Evolutionary conservation across 2,329 filamentous ascomycete genomes (phyloP).

Genomic region (Chaetomium olivaceum): DNA sequence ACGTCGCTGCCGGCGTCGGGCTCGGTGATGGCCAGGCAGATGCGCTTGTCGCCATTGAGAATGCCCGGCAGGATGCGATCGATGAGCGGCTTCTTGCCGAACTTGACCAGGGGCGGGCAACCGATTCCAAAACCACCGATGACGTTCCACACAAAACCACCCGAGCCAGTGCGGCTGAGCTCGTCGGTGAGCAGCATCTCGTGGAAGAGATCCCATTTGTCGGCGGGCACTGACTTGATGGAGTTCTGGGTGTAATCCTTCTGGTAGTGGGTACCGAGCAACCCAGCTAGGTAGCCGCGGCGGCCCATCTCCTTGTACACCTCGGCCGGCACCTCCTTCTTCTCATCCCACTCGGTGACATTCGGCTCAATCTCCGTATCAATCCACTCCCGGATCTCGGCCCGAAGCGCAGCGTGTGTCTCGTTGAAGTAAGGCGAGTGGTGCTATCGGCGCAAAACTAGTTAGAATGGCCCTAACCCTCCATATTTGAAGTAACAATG

Average conservation of each 20-base stretch:
- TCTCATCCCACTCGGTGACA: constrained; percentile 96
- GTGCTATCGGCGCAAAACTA: constrained; percentile 59
- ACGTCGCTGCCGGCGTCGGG: constrained; percentile 94
- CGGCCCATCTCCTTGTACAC: constrained; percentile 97
- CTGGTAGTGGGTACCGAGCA: constrained; percentile 83
- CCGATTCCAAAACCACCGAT: constrained; percentile 97
- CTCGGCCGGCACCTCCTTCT: constrained; percentile 79
- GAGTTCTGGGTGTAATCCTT: constrained; percentile 69
- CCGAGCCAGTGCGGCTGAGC: constrained; percentile 82
- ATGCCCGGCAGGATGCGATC: constrained; percentile 88
- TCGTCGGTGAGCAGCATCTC: constrained; percentile 96
- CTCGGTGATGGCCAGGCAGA: constrained; percentile 96
- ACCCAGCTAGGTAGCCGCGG: constrained; percentile 87
- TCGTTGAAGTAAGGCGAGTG: constrained; percentile 97
- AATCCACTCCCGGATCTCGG: constrained; percentile 90
- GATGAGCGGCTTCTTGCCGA: constrained; percentile 80
- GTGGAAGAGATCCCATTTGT: constrained; percentile 98
- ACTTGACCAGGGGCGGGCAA: constrained; percentile 86
- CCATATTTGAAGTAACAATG: no score
- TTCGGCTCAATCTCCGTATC: constrained; percentile 85
- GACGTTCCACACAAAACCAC: constrained; percentile 95
- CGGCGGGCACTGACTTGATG: constrained; percentile 75
- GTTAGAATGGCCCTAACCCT: constrained; percentile 1
- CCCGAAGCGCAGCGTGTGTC: constrained; percentile 84
- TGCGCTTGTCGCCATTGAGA: constrained; percentile 89